phyloP scores from a whole-genome alignment of 495 filamentous ascomycete species.

The Penicillium cataractarum region DNA sequence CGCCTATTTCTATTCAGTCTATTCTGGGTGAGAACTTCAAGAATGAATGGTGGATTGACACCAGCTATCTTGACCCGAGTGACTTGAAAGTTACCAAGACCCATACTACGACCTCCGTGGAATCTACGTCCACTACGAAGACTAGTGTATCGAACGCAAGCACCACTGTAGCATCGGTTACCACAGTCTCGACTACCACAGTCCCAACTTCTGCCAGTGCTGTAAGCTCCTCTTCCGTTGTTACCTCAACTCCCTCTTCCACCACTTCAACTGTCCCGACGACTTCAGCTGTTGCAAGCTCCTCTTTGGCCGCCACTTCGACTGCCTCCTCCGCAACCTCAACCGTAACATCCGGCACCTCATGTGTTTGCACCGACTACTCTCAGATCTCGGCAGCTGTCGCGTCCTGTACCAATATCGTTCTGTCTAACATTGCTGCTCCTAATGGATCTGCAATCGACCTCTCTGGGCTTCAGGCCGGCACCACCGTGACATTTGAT shows the following conservation, averaged over 20 bases:
- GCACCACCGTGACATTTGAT: conserved; percentile 2
- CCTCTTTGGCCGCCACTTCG: not conserved
- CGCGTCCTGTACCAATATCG: not conserved
- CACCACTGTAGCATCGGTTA: not conserved
- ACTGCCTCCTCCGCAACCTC: not conserved
- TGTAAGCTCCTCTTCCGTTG: not conserved
- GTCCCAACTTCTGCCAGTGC: not conserved
- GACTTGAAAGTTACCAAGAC: not conserved
- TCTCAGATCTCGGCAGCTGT: conserved; percentile 5
- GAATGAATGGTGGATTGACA: conserved; percentile 5
- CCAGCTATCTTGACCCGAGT: conserved; percentile 4
- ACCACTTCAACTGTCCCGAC: not conserved
- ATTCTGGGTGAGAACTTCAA: conserved; percentile 3
- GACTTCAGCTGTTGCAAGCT: not conserved
- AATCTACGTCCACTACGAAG: not conserved
- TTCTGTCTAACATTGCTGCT: conserved; percentile 3
- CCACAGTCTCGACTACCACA: not conserved
- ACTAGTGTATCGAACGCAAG: not conserved
- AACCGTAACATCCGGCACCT: not conserved
- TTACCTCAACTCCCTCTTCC: not conserved
- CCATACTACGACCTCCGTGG: not conserved
- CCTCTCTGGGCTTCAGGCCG: not conserved
- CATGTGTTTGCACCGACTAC: conserved; percentile 1
- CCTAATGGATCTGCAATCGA: conserved; percentile 1
- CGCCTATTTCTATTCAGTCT: not conserved